These are phyloP conservation scores for Sarocladiaceae sp. DNA, from an alignment of 2,329 filamentous ascomycete genomes.

Conservation along the genomic window DNA sequence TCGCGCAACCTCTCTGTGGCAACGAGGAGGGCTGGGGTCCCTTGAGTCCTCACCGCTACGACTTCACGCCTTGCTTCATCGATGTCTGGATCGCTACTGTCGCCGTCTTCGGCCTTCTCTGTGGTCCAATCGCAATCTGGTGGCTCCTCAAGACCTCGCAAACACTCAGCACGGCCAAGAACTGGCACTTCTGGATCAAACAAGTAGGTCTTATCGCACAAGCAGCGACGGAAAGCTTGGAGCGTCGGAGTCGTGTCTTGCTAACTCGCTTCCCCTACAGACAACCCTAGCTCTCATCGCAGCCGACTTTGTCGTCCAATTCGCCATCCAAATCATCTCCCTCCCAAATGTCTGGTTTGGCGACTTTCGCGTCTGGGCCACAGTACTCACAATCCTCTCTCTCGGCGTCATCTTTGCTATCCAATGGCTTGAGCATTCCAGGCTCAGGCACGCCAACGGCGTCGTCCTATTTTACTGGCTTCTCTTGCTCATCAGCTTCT, in stretches of 20 bases:
- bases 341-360: conserved; percentile 65
- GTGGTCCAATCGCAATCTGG: conserved; percentile 72
- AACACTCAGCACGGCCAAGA: conserved; percentile 57
- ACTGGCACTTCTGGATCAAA: conserved; percentile 91
- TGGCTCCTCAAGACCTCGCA: conserved; percentile 68
- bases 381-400: conserved; percentile 63
- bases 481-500: conserved; percentile 70
- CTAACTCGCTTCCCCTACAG: too few relatives aligned
- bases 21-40: conserved; percentile 95
- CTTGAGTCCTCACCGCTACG: conserved; percentile 76
- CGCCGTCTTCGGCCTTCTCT: conserved; percentile 70
- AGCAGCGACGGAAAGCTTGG: too few relatives aligned
- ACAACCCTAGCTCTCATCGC: conserved; percentile 61
- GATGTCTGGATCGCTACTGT: conserved; percentile 81
- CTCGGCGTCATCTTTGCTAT: conserved; percentile 68
- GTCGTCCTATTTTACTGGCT: conserved; percentile 92
- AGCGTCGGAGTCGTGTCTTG: too few relatives aligned
- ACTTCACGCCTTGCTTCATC: conserved; percentile 96
- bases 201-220: conserved; percentile 66
- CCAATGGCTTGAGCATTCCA: conserved; percentile 81
- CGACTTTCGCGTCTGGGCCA: conserved; percentile 84
- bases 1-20: conserved; percentile 71
- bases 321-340: conserved; percentile 66
- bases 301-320: conserved; percentile 63
- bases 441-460: conserved; percentile 77